phyloP scores from a whole-genome alignment of 768 basidiomycete genomes.

The Coprinopsis sp. region DNA sequence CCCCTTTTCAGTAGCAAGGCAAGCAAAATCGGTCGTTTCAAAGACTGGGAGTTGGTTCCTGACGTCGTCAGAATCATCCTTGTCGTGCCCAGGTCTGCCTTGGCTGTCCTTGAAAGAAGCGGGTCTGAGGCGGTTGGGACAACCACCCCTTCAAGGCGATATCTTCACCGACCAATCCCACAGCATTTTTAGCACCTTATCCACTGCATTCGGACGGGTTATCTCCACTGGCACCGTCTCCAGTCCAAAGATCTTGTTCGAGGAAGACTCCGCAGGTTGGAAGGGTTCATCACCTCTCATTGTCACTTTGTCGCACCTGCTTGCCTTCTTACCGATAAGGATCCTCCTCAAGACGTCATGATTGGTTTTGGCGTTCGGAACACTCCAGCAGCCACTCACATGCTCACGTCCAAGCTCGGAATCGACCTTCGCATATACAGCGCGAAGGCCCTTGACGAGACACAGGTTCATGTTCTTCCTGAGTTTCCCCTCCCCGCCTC shows the following conservation, averaged over 20 bases:
- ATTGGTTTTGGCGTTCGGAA: conserved; percentile 26
- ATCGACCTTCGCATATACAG: conserved; percentile 22
- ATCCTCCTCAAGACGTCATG: conserved; percentile 11
- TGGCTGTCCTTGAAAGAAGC: conserved; percentile 21
- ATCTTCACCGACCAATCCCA: conserved; percentile 11
- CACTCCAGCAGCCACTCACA: conserved; percentile 11
- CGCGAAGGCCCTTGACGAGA: conserved; percentile 20
- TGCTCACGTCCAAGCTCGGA: conserved; percentile 23
- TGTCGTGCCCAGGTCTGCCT: conserved; percentile 25
- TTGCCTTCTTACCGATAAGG: conserved; percentile 22
- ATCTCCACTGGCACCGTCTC: conserved; percentile 8
- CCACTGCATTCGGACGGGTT: conserved; percentile 28
- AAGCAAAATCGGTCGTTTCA: conserved; percentile 14
- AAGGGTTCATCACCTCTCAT: conserved; percentile 30
- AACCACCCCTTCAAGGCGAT: conserved; percentile 34
- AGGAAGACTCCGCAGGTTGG: conserved; percentile 29
- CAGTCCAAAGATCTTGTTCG: conserved; percentile 10
- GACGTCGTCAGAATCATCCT: conserved; percentile 29
- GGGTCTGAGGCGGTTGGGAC: conserved; percentile 20
- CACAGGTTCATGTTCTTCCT: conserved; percentile 26
- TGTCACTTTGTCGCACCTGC: conserved; percentile 31
- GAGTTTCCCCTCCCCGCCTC: conserved; percentile 8
- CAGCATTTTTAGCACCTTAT: conserved; percentile 31
- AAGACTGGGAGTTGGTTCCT: conserved; percentile 26
- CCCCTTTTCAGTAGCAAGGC: background rate